phyloP scores from a whole-genome alignment of 345 rosid genomes.

The Syzygium grande region DNA sequence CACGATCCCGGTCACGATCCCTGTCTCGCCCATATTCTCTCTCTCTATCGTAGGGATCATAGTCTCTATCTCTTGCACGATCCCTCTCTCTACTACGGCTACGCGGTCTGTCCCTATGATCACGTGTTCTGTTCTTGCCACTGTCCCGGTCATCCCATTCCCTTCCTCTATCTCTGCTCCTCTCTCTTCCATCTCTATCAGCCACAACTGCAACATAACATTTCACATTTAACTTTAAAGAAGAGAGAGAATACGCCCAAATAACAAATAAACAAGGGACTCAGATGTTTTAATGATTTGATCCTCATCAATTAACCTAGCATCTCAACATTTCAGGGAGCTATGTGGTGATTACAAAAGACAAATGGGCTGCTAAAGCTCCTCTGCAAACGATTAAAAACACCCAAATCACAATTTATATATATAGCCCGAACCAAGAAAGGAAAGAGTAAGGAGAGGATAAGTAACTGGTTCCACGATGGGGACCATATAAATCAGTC shows the following conservation, averaged over 20 bases:
- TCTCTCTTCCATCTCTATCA: conserved; percentile 68
- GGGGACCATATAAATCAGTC: neutral
- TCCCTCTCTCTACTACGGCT: conserved; percentile 71
- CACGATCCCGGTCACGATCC: conserved; percentile 3
- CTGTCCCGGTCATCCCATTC: conserved; percentile 51
- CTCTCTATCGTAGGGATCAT: conserved; percentile 29
- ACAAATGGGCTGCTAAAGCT: neutral
- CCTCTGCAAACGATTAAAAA: neutral
- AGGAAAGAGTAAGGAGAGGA: neutral
- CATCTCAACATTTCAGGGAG: neutral
- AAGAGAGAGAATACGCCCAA: neutral
- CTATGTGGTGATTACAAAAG: neutral
- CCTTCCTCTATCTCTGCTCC: conserved; percentile 79
- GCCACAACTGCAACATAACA: conserved; percentile 30
- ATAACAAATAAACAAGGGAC: neutral
- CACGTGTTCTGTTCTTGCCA: conserved; percentile 44
- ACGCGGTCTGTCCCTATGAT: conserved; percentile 54
- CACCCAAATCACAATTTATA: neutral
- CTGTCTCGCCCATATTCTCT: conserved; percentile 11
- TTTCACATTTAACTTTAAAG: neutral
- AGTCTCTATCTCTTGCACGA: conserved; percentile 48
- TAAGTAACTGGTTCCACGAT: neutral
- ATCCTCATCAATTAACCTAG: neutral
- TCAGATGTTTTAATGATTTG: neutral
- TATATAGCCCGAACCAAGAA: neutral